These are phyloP conservation scores for Chrysoporthe cubensis DNA, from an alignment of 2,329 filamentous ascomycete genomes.

Conservation along the genomic window DNA sequence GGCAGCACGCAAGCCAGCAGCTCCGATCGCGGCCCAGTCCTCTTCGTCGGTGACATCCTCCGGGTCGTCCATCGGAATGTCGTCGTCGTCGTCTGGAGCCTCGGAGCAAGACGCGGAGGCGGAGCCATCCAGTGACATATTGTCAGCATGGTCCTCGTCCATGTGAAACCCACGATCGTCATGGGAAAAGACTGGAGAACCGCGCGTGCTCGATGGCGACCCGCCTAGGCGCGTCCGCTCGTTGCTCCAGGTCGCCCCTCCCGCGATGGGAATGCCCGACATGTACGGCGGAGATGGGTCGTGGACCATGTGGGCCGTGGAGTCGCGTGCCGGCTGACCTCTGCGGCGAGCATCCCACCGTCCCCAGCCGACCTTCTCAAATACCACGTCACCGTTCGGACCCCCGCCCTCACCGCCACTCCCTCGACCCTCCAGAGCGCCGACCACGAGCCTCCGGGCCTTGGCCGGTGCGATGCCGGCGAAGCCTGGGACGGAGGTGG, in stretches of 20 bases:
- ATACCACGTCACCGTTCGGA: conserved; percentile 73
- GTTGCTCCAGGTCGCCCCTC: conserved; percentile 46
- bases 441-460: conserved; percentile 89
- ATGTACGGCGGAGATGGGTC: conserved; percentile 48
- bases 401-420: conserved; percentile 61
- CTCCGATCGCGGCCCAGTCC: conserved; percentile 90
- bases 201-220: conserved; percentile 65
- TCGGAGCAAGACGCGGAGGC: conserved; percentile 77
- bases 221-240: conserved; percentile 55
- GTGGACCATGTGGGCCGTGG: conserved; percentile 44
- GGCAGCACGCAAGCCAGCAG: conserved; percentile 75
- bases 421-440: conserved; percentile 80
- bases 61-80: conserved; percentile 71
- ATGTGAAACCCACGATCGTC: conserved; percentile 69
- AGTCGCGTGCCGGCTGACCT: conserved; percentile 60
- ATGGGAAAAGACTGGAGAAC: conserved; percentile 77
- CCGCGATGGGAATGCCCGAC: conserved; percentile 61
- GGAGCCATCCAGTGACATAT: conserved; percentile 83
- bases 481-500: conserved; percentile 90
- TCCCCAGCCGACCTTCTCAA: conserved; percentile 97
- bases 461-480: conserved; percentile 86
- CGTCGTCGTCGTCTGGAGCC: conserved; percentile 63
- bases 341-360: conserved; percentile 86
- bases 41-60: conserved; percentile 93
- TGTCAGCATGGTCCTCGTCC: conserved; percentile 78